Percentiles rank a stretch among this genome's conserved stretches.
These are phyloP conservation scores for Hibiscus syriacus DNA, from an alignment of 345 rosid species.

Conservation along the genomic window DNA sequence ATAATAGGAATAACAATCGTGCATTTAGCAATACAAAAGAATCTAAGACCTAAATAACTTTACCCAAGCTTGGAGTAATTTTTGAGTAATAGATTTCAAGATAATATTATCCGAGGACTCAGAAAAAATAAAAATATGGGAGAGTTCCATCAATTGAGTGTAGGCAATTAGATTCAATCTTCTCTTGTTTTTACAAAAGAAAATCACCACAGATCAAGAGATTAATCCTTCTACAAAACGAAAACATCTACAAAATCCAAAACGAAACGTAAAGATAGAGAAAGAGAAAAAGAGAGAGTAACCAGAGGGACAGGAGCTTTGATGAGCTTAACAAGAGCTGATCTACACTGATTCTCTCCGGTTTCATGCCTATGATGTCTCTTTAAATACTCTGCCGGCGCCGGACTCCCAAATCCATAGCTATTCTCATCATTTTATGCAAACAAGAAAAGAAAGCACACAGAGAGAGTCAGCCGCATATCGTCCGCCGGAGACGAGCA, in stretches of 20 bases:
- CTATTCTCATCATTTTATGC: slow-evolving; percentile 11
- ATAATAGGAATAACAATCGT: not conserved
- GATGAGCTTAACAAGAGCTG: slow-evolving; percentile 75
- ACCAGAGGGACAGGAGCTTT: slow-evolving; percentile 88
- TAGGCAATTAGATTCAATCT: not conserved
- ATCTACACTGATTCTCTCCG: slow-evolving; percentile 68
- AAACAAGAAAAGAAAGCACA: not conserved
- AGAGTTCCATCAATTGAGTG: too few species aligned
- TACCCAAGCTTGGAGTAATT: not conserved
- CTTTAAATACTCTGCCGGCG: slow-evolving; percentile 41
- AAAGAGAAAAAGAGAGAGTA: slow-evolving; percentile 25
- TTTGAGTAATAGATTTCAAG: not conserved
- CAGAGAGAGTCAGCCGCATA: too few species aligned
- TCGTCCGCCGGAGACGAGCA: slow-evolving; percentile 13
- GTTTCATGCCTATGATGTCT: slow-evolving; percentile 60
- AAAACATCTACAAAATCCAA: not conserved
- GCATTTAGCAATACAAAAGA: not conserved
- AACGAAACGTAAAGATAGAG: not conserved
- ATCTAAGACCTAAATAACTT: not conserved
- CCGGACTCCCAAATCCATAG: slow-evolving; percentile 3
- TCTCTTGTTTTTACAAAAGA: not conserved
- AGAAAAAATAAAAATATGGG: not conserved
- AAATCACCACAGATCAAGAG: not conserved
- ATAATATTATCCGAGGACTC: not conserved
- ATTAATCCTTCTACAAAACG: too few species aligned